Conservation (phyloP, 2,329 filamentous ascomycete species). For the Diplodia intermedia region DNA sequence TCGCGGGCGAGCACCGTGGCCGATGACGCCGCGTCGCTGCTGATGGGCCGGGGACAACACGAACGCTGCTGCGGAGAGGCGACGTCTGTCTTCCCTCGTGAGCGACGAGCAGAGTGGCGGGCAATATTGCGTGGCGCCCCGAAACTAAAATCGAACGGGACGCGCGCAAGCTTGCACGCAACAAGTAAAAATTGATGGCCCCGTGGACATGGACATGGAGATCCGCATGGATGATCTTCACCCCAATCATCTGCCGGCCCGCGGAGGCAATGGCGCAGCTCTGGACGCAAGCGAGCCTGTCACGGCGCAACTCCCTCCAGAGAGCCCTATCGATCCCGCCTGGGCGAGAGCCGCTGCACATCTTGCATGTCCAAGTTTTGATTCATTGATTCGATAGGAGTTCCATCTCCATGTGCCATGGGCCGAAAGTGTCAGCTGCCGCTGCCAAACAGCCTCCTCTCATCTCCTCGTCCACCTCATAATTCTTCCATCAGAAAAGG, state of each 20-base stretch:
- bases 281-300: conserved; percentile 6
- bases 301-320: not conserved
- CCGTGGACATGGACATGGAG: conserved; percentile 30
- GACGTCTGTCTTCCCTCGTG: not conserved
- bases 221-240: conserved; percentile 27
- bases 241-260: conserved; percentile 23
- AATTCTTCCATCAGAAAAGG: conserved; percentile 24
- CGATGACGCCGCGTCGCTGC: not conserved
- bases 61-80: not conserved
- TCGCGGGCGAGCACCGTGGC: not conserved
- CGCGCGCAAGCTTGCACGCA: conserved; percentile 26
- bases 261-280: conserved; percentile 19
- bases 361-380: not conserved
- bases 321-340: conserved; percentile 21
- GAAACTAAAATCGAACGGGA: conserved; percentile 19
- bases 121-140: conserved; percentile 27
- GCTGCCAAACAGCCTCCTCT: conserved; percentile 17
- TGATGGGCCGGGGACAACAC: not conserved
- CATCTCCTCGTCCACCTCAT: not conserved
- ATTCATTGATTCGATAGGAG: conserved; percentile 13
- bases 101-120: conserved; percentile 8
- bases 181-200: conserved; percentile 28
- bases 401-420: conserved; percentile 17
- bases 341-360: conserved; percentile 19
- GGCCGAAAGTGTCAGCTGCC: conserved; percentile 26